Percentiles rank a stretch among this genome's conserved stretches.
Conservation (phyloP, 495 filamentous ascomycete genomes). For the Penicillium psychrofluorescens region DNA sequence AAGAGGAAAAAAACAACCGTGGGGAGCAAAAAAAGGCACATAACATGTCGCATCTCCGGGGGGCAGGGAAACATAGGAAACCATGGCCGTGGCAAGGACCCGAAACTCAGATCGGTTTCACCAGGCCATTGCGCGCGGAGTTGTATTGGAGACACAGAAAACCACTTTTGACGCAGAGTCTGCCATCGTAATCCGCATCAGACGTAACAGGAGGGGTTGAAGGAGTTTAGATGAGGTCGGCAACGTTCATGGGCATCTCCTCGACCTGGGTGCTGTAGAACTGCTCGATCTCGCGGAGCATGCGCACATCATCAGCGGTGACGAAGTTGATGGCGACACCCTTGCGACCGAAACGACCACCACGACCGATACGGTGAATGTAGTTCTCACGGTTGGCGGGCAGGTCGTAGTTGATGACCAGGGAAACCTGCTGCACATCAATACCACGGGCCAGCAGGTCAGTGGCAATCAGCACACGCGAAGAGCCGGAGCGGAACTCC, state of each 20-base stretch:
- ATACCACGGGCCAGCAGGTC: constrained; percentile 97
- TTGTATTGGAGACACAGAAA: constrained; percentile 38
- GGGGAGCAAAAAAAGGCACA: constrained; percentile 36
- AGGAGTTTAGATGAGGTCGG: constrained; percentile 47
- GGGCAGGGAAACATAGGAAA: constrained; percentile 34
- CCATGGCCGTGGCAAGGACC: constrained; percentile 17
- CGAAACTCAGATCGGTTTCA: constrained; percentile 5
- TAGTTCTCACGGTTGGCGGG: constrained; percentile 99
- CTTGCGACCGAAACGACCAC: constrained; percentile 98
- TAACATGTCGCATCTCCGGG: constrained; percentile 38
- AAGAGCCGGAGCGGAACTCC: constrained; percentile 96
- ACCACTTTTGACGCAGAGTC: constrained; percentile 43
- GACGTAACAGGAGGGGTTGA: constrained; percentile 24
- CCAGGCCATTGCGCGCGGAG: constrained; percentile 20
- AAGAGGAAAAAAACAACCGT: constrained; percentile 27
- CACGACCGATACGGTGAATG: constrained; percentile 98
- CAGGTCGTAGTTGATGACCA: constrained; percentile 99
- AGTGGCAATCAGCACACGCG: constrained; percentile 95
- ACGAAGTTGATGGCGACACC: constrained; percentile 99
- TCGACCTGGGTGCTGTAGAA: constrained; percentile 60
- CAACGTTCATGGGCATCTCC: constrained; percentile 59
- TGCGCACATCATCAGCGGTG: constrained; percentile 96
- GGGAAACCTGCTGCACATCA: constrained; percentile 97
- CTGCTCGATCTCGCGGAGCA: constrained; percentile 92
- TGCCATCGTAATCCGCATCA: constrained; percentile 40